phyloP scores from a whole-genome alignment of 192 early-diverging fungal genomes.

The Linnemannia hyalina region DNA sequence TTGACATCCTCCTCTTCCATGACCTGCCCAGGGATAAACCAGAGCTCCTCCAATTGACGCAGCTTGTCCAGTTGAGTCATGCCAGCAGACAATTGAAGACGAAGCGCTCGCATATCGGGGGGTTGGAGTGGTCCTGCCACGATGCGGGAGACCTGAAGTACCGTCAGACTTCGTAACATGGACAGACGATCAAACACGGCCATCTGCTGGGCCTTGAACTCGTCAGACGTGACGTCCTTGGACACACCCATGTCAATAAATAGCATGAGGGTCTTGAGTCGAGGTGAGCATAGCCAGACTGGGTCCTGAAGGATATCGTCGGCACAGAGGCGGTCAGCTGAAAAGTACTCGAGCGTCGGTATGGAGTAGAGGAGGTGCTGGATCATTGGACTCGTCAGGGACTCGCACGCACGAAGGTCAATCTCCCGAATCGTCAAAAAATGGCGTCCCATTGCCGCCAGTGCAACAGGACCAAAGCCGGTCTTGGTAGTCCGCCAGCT shows the following conservation, averaged over 20 bases:
- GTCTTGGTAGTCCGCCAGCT: background rate
- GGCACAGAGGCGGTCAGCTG: background rate
- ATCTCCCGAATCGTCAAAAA: background rate
- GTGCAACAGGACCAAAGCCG: background rate
- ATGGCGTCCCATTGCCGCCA: background rate
- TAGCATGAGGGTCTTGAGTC: background rate
- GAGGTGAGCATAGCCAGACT: background rate
- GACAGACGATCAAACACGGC: background rate
- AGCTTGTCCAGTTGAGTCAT: background rate
- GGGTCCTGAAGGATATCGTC: background rate
- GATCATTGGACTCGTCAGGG: background rate
- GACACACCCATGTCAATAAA: slow-evolving; percentile 1
- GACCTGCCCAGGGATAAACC: background rate
- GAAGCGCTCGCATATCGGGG: background rate
- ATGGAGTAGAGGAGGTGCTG: background rate
- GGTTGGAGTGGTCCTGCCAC: background rate
- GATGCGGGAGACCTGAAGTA: background rate
- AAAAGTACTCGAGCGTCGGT: background rate
- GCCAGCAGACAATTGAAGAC: background rate
- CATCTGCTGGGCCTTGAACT: background rate
- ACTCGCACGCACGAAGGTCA: background rate
- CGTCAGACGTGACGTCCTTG: background rate
- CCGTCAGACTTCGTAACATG: background rate
- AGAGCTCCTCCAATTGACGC: background rate
- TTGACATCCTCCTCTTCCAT: slow-evolving; percentile 4